Conservation (phyloP, 192 early-diverging fungal species). For the Entomortierella parvispora region DNA sequence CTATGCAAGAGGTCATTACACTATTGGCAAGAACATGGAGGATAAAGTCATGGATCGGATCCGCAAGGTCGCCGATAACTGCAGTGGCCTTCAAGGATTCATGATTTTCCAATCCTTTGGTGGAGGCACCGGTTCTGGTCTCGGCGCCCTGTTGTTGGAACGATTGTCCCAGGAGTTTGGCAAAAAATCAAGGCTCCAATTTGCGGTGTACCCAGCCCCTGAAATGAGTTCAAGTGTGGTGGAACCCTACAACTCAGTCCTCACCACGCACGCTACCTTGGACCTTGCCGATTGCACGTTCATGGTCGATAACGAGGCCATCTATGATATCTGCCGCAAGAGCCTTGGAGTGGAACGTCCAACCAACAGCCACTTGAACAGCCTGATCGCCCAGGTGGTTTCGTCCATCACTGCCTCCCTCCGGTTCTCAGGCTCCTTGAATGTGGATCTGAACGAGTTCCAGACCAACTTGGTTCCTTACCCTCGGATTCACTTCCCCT, state of each 20-base stretch:
- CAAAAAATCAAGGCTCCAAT: conserved; percentile 99
- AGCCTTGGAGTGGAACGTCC: conserved; percentile 98
- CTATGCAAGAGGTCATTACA: conserved; percentile 99
- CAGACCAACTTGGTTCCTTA: conserved; percentile 99
- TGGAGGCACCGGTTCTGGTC: conserved; percentile 99
- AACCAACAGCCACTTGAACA: conserved; percentile 97
- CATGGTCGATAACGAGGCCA: conserved; percentile 99
- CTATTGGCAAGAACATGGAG: conserved; percentile 98
- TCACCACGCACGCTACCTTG: conserved; percentile 98
- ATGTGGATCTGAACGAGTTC: conserved; percentile 99
- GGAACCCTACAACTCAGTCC: conserved; percentile 99
- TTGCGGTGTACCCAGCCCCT: conserved; percentile 98
- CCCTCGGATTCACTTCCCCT: conserved; percentile 98
- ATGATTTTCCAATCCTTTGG: conserved; percentile 99
- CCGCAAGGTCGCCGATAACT: conserved; percentile 97
- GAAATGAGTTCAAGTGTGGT: conserved; percentile 97
- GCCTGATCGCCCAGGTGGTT: conserved; percentile 97
- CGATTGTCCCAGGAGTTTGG: conserved; percentile 99
- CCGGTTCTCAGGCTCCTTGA: conserved; percentile 98
- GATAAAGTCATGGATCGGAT: conserved; percentile 96
- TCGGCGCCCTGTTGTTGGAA: conserved; percentile 97
- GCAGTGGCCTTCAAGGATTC: conserved; percentile 98
- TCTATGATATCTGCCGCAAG: conserved; percentile 98
- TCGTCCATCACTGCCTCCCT: conserved; percentile 99
- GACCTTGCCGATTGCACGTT: conserved; percentile 99